Evolutionary conservation across 2,329 filamentous ascomycete species (phyloP).

Genomic region (Blastomyces silverae): DNA sequence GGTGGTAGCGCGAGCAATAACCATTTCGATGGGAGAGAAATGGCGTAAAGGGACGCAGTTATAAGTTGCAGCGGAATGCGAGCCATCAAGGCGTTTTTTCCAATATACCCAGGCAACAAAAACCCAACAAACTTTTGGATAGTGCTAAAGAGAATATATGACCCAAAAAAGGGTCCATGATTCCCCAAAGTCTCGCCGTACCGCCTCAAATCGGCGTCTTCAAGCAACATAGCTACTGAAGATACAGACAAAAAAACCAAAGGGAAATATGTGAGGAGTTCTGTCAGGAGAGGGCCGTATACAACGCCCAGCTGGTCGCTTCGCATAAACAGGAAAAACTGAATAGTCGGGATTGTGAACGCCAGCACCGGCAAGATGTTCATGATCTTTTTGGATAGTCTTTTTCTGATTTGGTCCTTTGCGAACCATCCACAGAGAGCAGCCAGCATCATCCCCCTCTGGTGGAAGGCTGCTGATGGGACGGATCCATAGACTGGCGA

Average conservation of each 20-base stretch:
- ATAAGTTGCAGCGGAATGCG: slow-evolving; percentile 65
- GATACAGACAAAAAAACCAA: slow-evolving; percentile 58
- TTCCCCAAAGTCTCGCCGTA: slow-evolving; percentile 56
- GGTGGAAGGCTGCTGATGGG: slow-evolving; percentile 66
- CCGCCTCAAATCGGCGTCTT: slow-evolving; percentile 49
- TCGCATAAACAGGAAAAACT: slow-evolving; percentile 62
- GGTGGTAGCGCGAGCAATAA: slow-evolving; percentile 64
- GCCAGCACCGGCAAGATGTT: slow-evolving; percentile 64
- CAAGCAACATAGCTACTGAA: slow-evolving; percentile 58
- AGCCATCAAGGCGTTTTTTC: slow-evolving; percentile 58
- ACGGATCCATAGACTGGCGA: slow-evolving; percentile 86
- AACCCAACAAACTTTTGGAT: slow-evolving; percentile 39
- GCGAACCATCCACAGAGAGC: slow-evolving; percentile 66
- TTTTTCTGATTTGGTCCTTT: slow-evolving; percentile 50
- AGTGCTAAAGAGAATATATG: slow-evolving; percentile 58
- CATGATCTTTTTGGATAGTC: slow-evolving; percentile 43
- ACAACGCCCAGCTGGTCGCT: slow-evolving; percentile 61
- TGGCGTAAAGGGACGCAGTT: slow-evolving; percentile 57
- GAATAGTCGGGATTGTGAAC: slow-evolving; percentile 64
- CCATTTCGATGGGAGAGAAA: slow-evolving; percentile 62
- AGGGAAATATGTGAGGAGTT: slow-evolving; percentile 65
- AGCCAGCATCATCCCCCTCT: slow-evolving; percentile 57
- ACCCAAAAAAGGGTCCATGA: slow-evolving; percentile 57
- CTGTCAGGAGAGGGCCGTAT: slow-evolving; percentile 68
- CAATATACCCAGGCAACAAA: slow-evolving; percentile 49